Conservation (phyloP, 1,284 basidiomycete genomes). For the Ustilago tritici region DNA sequence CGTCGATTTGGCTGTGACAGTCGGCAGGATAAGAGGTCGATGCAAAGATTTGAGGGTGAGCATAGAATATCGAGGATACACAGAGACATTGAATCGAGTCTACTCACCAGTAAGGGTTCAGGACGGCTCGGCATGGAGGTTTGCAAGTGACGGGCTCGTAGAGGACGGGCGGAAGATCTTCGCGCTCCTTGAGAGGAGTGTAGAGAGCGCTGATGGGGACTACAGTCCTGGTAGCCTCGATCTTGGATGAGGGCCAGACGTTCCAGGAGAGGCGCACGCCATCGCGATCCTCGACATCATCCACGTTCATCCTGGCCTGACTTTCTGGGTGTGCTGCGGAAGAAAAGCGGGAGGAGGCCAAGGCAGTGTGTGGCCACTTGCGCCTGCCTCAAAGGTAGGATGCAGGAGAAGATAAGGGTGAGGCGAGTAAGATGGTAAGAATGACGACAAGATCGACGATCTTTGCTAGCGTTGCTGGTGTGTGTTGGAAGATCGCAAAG, state of each 20-base stretch:
- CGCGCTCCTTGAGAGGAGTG: conserved; percentile 92
- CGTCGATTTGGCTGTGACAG: conserved; percentile 88
- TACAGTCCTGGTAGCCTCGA: conserved; percentile 97
- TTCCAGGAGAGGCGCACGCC: conserved; percentile 83
- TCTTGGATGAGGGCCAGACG: conserved; percentile 95
- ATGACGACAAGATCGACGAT: conserved; percentile 2
- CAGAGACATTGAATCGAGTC: no score
- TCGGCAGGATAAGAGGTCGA: not conserved
- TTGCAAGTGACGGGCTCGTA: conserved; percentile 99
- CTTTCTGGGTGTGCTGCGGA: not conserved
- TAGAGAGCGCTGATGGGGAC: conserved; percentile 98
- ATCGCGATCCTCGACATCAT: conserved; percentile 70
- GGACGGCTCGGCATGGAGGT: conserved; percentile 93
- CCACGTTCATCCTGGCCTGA: conserved; percentile 57
- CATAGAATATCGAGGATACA: not conserved
- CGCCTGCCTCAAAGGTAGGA: conserved; percentile 12
- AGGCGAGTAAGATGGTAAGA: conserved; percentile 6
- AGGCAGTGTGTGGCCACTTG: not conserved
- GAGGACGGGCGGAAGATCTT: conserved; percentile 93
- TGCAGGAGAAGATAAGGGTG: not conserved
- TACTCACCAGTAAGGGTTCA: conserved; percentile 90
- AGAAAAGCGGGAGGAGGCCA: not conserved
- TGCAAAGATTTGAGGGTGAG: not conserved
- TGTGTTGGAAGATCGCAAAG: conserved; percentile 30
- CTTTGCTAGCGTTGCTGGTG: conserved; percentile 19